phyloP scores from a whole-genome alignment of 768 basidiomycete genomes.

The Daedaleopsis sinensis region DNA sequence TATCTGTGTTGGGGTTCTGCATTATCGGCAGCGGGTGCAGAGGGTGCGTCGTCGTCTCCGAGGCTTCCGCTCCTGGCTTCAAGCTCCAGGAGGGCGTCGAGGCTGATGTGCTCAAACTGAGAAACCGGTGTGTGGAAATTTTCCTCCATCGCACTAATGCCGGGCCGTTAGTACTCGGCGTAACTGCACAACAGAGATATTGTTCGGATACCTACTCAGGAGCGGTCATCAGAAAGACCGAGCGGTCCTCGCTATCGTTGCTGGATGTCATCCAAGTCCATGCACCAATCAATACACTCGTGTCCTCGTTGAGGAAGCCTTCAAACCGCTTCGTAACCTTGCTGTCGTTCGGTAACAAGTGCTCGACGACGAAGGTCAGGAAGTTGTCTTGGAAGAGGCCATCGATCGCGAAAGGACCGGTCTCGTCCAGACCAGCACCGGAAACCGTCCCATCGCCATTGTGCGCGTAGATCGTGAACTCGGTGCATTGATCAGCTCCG shows the following conservation, averaged over 20 bases:
- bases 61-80: not conserved
- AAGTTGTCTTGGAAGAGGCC: not conserved
- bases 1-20: no score
- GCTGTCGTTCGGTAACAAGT: not conserved
- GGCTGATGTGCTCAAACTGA: not conserved
- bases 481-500: not conserved
- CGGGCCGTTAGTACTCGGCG: no score
- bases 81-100: not conserved
- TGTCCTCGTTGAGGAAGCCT: not conserved
- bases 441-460: not conserved
- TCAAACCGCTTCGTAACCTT: constrained; percentile 6
- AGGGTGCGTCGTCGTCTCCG: no score
- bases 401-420: constrained; percentile 4
- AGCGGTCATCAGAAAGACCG: no score
- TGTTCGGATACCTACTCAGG: no score
- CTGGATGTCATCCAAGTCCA: not conserved
- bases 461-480: not conserved
- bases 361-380: constrained; percentile 4
- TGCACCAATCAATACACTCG: no score
- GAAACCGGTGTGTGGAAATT: not conserved
- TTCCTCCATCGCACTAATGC: no score
- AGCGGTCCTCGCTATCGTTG: constrained; percentile 1
- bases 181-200: no score
- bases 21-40: no score
- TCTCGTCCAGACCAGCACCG: constrained; percentile 7